Conservation (phyloP, 345 rosid species). For the Arabis hirsuta region DNA sequence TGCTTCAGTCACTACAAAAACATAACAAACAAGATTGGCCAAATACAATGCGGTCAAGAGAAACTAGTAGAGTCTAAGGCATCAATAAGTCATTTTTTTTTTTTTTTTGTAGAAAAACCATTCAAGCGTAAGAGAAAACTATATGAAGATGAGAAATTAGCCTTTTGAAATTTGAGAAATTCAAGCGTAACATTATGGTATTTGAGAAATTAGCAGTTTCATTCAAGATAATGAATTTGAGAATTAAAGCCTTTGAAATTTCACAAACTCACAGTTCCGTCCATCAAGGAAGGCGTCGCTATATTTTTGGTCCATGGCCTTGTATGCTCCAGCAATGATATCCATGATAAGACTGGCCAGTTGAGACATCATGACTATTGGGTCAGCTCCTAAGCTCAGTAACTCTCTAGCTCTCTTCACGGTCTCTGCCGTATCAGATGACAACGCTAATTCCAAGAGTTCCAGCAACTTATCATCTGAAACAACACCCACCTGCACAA, state of each 20-base stretch:
- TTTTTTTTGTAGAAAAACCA: neutral
- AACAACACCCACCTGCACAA: conserved; percentile 82
- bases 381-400: conserved; percentile 82
- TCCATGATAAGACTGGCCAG: conserved; percentile 93
- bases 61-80: neutral
- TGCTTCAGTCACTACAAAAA: conserved; percentile 65
- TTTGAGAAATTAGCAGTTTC: neutral
- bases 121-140: neutral
- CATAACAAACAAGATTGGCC: neutral
- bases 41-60: neutral
- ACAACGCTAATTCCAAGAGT: conserved; percentile 88
- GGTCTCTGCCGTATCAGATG: conserved; percentile 89
- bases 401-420: conserved; percentile 90
- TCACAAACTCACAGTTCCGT: conserved; percentile 67
- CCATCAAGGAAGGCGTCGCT: conserved; percentile 58
- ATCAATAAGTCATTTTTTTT: neutral
- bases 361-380: conserved; percentile 88
- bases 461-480: conserved; percentile 89
- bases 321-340: conserved; percentile 86
- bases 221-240: neutral
- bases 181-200: too few species aligned
- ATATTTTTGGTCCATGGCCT: conserved; percentile 51
- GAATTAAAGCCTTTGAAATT: neutral
- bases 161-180: neutral
- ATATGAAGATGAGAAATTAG: neutral